Evolutionary conservation across 2,329 filamentous ascomycete genomes (phyloP).

Genomic region (Lomentospora prolificans): DNA sequence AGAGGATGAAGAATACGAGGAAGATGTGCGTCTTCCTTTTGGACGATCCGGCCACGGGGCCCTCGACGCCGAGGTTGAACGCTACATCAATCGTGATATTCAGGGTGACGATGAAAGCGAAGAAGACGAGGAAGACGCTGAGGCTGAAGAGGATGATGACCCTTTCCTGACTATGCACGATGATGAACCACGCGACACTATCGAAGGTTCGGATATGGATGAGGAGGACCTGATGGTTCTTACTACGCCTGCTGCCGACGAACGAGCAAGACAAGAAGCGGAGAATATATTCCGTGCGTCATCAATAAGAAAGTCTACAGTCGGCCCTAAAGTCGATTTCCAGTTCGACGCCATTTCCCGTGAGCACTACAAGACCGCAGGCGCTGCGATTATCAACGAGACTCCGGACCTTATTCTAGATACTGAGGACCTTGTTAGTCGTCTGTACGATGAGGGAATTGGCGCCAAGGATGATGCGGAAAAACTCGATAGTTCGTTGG

Average conservation of each 20-base stretch:
- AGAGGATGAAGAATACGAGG: conserved; percentile 26
- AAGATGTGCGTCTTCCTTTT: conserved; percentile 19
- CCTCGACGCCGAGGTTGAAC: conserved; percentile 13
- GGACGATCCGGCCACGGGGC: conserved; percentile 17
- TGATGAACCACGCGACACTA: conserved; percentile 22
- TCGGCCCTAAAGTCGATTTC: conserved; percentile 42
- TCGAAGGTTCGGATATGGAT: conserved; percentile 29
- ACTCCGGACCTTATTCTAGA: conserved; percentile 60
- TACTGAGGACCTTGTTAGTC: conserved; percentile 62
- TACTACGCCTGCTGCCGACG: conserved; percentile 43
- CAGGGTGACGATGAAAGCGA: conserved; percentile 22
- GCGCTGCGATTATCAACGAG: conserved; percentile 55
- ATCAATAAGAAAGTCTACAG: conserved; percentile 31
- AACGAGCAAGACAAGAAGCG: conserved; percentile 43
- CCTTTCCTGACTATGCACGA: conserved; percentile 23
- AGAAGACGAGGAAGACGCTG: conserved; percentile 28
- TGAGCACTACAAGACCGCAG: conserved; percentile 51
- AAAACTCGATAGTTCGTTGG: conserved; percentile 45
- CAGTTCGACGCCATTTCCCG: conserved; percentile 64
- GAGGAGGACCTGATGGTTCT: conserved; percentile 41
- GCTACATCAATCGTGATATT: conserved; percentile 12
- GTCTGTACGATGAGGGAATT: conserved; percentile 54
- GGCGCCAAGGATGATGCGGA: conserved; percentile 45
- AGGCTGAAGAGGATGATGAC: conserved; percentile 31
- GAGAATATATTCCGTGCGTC: conserved; percentile 46